phyloP scores from a whole-genome alignment of 108 stramenopile species.

The Nitzschia sp. region DNA sequence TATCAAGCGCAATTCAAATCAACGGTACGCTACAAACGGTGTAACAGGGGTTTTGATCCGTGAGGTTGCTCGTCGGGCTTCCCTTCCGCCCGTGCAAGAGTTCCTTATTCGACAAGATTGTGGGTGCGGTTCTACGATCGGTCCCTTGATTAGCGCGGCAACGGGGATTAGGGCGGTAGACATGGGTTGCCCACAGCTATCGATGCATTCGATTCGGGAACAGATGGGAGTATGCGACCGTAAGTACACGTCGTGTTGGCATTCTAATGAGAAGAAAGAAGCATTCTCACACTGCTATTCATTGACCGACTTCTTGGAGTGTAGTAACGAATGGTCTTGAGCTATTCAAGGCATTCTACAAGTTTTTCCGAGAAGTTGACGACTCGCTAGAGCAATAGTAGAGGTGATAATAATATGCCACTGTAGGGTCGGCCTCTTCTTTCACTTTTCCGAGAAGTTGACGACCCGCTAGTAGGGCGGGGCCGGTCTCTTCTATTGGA shows the following conservation, averaged over 20 bases:
- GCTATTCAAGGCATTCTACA: constrained; percentile 76
- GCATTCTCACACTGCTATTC: constrained; percentile 1
- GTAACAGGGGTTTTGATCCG: constrained; percentile 88
- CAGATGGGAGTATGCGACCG: constrained; percentile 86
- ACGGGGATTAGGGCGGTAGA: constrained; percentile 96
- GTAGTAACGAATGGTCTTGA: constrained; percentile 66
- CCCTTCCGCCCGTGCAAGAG: constrained; percentile 81
- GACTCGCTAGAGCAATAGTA: constrained; percentile 45
- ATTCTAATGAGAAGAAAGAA: not conserved
- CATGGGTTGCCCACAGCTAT: constrained; percentile 93
- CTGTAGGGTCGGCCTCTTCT: no score
- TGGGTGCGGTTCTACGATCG: constrained; percentile 96
- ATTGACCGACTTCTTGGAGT: not conserved
- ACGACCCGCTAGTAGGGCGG: no score
- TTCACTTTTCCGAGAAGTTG: no score
- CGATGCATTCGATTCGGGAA: constrained; percentile 96
- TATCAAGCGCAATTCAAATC: constrained; percentile 97
- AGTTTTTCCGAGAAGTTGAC: constrained; percentile 70
- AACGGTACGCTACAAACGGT: constrained; percentile 94
- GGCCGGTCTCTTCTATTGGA: no score
- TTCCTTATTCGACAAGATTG: constrained; percentile 95
- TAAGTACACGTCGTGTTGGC: constrained; percentile 24
- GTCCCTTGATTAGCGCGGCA: constrained; percentile 86
- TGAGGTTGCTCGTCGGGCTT: constrained; percentile 75
- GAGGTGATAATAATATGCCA: no score